A percentile compares a stretch with the other conserved stretches of the same genome.
Conservation (phyloP, 768 basidiomycete species). For the Kwoniella newhampshirensis region DNA sequence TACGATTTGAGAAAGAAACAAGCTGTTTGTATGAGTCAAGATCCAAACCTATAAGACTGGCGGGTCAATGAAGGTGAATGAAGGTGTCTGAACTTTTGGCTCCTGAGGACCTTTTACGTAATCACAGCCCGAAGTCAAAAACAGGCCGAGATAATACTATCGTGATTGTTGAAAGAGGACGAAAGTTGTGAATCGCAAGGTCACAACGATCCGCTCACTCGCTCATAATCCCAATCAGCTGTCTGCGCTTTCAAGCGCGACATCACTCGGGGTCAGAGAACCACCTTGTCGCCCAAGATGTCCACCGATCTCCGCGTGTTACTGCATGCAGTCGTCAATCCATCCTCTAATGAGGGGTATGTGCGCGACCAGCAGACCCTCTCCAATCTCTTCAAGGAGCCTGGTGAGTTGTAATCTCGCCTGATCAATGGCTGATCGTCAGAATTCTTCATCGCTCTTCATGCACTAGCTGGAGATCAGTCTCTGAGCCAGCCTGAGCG, state of each 20-base stretch:
- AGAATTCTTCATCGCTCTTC: slow-evolving; percentile 47
- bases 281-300: not conserved
- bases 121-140: too few relatives aligned
- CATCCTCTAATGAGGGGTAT: slow-evolving; percentile 32
- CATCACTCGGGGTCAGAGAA: too few relatives aligned
- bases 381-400: slow-evolving; percentile 41
- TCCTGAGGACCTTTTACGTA: too few relatives aligned
- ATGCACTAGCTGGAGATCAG: slow-evolving; percentile 37
- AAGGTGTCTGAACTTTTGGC: too few relatives aligned
- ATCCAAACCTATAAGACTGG: too few relatives aligned
- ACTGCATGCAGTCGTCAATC: slow-evolving; percentile 36
- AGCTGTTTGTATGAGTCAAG: not conserved
- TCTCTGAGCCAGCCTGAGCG: slow-evolving; percentile 40
- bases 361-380: slow-evolving; percentile 37
- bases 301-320: slow-evolving; percentile 27
- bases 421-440: not conserved
- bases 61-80: too few relatives aligned
- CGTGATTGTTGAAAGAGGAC: too few relatives aligned
- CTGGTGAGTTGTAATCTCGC: slow-evolving; percentile 26
- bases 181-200: too few relatives aligned
- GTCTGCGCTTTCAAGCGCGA: too few relatives aligned
- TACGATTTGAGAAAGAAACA: not conserved
- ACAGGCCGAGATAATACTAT: too few relatives aligned
- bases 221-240: too few relatives aligned
- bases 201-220: too few relatives aligned